Evolutionary conservation across 805 yeast genomes (phyloP).

Genomic region (Saccharomycopsis schoenii): DNA sequence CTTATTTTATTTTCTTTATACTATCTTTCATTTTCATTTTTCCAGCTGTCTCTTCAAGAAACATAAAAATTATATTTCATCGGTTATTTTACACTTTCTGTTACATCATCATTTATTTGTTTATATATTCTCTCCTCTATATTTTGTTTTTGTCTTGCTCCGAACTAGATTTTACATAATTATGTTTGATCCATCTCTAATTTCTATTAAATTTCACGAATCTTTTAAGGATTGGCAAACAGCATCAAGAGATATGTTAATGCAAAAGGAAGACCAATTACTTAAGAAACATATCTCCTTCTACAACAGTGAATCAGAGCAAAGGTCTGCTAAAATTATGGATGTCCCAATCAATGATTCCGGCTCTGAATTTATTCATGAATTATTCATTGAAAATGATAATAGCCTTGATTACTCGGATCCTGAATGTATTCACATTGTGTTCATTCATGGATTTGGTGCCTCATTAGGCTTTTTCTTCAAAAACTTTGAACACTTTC

Average conservation of each 20-base stretch:
- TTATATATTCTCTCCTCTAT: not conserved
- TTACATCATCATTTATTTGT: not conserved
- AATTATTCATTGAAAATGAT: conserved; percentile 48
- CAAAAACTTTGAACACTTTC: conserved; percentile 47
- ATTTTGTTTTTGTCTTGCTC: not conserved
- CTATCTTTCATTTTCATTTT: too few species aligned
- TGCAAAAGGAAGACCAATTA: conserved; percentile 5
- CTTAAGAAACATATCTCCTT: conserved; percentile 6
- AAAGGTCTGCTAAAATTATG: conserved; percentile 36
- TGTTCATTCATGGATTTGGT: conserved; percentile 78
- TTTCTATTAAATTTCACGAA: conserved; percentile 1
- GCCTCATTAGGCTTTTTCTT: conserved; percentile 73
- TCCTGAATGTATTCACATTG: conserved; percentile 37
- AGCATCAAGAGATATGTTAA: not conserved
- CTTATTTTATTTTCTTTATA: too few species aligned
- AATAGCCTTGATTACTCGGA: conserved; percentile 7
- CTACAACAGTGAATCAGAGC: conserved; percentile 32
- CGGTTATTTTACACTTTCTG: not conserved
- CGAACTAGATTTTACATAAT: not conserved
- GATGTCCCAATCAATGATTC: conserved; percentile 45
- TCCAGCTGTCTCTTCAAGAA: too few species aligned
- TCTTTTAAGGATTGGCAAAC: conserved; percentile 11
- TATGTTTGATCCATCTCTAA: not conserved
- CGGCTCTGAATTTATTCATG: conserved; percentile 51
- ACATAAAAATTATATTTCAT: too few species aligned